Percentiles rank a stretch among this genome's conserved stretches.
Evolutionary conservation across 768 basidiomycete species (phyloP).

Genomic region (Leucocoprinus birnbaumii): DNA sequence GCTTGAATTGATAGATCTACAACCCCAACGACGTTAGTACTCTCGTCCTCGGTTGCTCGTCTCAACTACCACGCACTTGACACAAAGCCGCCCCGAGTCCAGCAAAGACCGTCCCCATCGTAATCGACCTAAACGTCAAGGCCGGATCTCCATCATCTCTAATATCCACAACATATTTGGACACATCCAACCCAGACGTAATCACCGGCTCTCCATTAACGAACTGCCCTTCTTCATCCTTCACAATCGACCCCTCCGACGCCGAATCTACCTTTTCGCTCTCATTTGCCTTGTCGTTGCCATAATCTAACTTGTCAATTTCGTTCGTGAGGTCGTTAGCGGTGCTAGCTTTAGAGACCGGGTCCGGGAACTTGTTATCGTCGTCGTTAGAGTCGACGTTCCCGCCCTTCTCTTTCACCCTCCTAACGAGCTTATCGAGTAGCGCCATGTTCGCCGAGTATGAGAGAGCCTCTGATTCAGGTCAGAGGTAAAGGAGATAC

Average conservation of each 20-base stretch:
- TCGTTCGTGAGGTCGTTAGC: background rate
- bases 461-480: background rate
- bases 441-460: background rate
- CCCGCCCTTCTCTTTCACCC: background rate
- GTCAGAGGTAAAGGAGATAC: background rate
- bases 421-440: background rate
- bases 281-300: background rate
- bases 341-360: background rate
- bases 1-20: constrained; percentile 32
- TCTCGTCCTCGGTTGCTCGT: background rate
- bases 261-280: constrained; percentile 12
- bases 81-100: constrained; percentile 56
- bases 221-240: constrained; percentile 26
- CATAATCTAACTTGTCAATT: background rate
- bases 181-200: constrained; percentile 47
- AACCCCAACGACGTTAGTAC: background rate
- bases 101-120: constrained; percentile 55
- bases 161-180: constrained; percentile 50
- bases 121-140: constrained; percentile 52
- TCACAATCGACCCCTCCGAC: constrained; percentile 4
- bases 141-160: constrained; percentile 57
- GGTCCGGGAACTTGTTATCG: background rate
- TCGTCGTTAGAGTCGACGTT: background rate
- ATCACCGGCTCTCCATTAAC: constrained; percentile 40
- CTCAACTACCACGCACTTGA: constrained; percentile 37